Evolutionary conservation across 1,284 basidiomycete species (phyloP).

Genomic region (Marasmius oreades): DNA sequence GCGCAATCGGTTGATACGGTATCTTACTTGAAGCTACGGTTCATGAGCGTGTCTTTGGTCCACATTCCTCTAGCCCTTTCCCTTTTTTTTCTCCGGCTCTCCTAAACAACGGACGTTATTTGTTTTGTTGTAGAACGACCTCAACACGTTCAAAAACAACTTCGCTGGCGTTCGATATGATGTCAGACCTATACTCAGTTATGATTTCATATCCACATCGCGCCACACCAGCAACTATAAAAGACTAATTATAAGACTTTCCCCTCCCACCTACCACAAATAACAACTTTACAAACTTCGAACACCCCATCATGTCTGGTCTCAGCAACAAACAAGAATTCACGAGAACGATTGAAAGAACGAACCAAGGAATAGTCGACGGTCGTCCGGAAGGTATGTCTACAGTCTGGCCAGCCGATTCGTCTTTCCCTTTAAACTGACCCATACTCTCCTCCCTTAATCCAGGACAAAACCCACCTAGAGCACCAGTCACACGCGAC

Average conservation of each 20-base stretch:
- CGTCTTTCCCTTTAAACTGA: background rate
- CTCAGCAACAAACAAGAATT: constrained; percentile 15
- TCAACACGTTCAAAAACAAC: too few relatives aligned
- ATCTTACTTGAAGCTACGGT: too few relatives aligned
- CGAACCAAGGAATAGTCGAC: constrained; percentile 25
- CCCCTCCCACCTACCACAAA: background rate
- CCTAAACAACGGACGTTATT: too few relatives aligned
- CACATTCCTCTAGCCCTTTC: too few relatives aligned
- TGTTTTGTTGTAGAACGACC: too few relatives aligned
- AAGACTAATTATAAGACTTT: too few relatives aligned
- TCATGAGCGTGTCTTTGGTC: too few relatives aligned
- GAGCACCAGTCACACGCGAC: constrained; percentile 19
- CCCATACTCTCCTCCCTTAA: background rate
- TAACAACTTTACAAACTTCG: background rate
- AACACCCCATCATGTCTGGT: constrained; percentile 14
- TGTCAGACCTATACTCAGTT: too few relatives aligned
- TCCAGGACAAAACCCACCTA: constrained; percentile 17
- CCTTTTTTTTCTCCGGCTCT: too few relatives aligned
- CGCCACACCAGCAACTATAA: background rate
- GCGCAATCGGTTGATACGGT: too few relatives aligned
- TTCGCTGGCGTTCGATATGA: too few relatives aligned
- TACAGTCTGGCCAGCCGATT: background rate
- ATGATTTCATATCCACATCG: background rate
- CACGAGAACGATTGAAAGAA: constrained; percentile 16
- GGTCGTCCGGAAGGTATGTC: constrained; percentile 20